Base-by-base conservation (phyloP, 2,329 filamentous ascomycete species). In the Nigrospora osmanthi region DNA sequence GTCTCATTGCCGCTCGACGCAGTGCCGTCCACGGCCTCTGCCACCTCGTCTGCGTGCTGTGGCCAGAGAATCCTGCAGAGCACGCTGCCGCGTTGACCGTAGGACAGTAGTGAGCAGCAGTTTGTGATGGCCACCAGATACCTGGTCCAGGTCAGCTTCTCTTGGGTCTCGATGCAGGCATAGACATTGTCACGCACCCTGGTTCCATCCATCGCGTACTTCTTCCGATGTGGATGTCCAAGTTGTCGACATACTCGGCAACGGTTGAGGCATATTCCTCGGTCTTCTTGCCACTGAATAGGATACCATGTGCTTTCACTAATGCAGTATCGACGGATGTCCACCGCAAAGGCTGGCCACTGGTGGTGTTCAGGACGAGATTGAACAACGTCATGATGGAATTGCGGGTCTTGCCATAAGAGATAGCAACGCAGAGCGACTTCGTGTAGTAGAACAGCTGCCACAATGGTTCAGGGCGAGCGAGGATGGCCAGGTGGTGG, bases 401-500 rank as follows among this genome's bases (percentile, higher is more conserved):
- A 41, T 88, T 84, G 5, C 76, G 72, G 0, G 85, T 80, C 15
- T 80, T 82, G 0, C 63, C 59, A 47, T 91, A 91, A 0, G 82
- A 81, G 2, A 80, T 72, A 0, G 78, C 70, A 1, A 86, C 85
- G 30, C 80, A 86, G 0, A 91, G 69, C 0, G 81, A 81, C 49
- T 87, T 87, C 0, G 73, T 66, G 51, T 89, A 91, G 47, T 80
- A 87, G 54, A 80, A 89, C 0, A 90, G 64, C 58, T 91, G 86
- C 45, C 84, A 78, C 0, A 89, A 62, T 0, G 77, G 75, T 47
- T 87, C 81, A 0, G 85, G 83, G 0, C 85, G 67, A 0, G 87
- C 83, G 0, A 91, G 62, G 23, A 91, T 90, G 0, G 89, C 91
- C 0, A 96, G 69, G 56, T 96, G 89, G 53, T 97, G 89, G 47